Conservation (phyloP, 768 basidiomycete genomes). For the Ramaria rubella region DNA sequence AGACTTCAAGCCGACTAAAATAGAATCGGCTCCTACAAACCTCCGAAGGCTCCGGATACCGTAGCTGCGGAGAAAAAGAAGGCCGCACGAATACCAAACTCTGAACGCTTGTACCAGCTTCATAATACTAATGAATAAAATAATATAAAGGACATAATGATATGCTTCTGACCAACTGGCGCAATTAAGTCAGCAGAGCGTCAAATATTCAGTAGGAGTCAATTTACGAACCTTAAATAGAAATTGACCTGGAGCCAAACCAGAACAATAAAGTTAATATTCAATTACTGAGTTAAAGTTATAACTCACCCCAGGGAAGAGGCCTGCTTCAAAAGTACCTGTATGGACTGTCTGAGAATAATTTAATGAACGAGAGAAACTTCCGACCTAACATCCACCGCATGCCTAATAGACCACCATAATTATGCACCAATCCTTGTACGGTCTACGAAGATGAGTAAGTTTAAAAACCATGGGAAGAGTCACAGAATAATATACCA, state of each 20-base stretch:
- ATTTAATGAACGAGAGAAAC: not conserved
- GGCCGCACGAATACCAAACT: slow-evolving; percentile 57
- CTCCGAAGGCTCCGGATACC: slow-evolving; percentile 66
- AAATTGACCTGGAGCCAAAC: slow-evolving; percentile 1
- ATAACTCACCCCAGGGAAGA: slow-evolving; percentile 53
- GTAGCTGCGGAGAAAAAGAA: slow-evolving; percentile 76
- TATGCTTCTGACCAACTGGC: slow-evolving; percentile 1
- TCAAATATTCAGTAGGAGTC: not conserved
- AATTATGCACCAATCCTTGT: slow-evolving; percentile 66
- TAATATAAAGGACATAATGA: not conserved
- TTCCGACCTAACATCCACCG: slow-evolving; percentile 56
- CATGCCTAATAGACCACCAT: slow-evolving; percentile 60
- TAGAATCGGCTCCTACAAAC: not conserved
- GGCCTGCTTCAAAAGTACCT: slow-evolving; percentile 59
- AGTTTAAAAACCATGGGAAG: not conserved
- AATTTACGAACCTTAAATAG: slow-evolving; percentile 10
- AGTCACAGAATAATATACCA: slow-evolving; percentile 37
- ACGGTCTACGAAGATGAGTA: slow-evolving; percentile 44
- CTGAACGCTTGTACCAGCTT: slow-evolving; percentile 65
- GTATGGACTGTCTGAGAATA: slow-evolving; percentile 17
- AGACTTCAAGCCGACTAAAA: slow-evolving; percentile 25
- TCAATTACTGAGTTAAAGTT: slow-evolving; percentile 2
- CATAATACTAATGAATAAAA: not conserved
- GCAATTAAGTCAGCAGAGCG: not conserved
- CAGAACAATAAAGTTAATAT: not conserved